Evolutionary conservation across 768 basidiomycete genomes (phyloP), one percentile per base, ranked within the genome.

Genomic region (Trametes gibbosa): DNA sequence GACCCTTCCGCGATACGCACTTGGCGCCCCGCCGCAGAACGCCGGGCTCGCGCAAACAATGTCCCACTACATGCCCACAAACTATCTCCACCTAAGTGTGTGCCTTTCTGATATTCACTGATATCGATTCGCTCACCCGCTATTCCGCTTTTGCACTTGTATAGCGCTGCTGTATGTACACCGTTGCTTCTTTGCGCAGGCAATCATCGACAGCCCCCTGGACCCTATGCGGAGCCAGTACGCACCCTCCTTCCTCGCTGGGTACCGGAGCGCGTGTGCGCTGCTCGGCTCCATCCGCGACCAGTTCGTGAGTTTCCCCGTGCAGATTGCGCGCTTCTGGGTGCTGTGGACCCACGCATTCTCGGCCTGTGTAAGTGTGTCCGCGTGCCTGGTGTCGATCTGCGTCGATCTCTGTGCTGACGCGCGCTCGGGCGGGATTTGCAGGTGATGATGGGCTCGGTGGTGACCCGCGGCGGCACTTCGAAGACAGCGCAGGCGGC

Each of bases 401-500:
- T 66, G 84, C 75, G 16, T 80, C 84, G 62, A 83, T 87, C 52
- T 79, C 83, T 37, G 1, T 43, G 48, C 24, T 63, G 10, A 27
- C 32, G 58, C 45, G n/a, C n/a, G n/a, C n/a, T 29, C 42, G 40
- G 48, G 27, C 19, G 48, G 17, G 35, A 37, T n/a, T 19, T 35
- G 32, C 45, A 90, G 89, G 84, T 90, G 25, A 86, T 92, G 83
- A 68, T 91, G 40, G 82, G 86, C 12, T 87, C 89, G 9, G 82
- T 91, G n/a, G 87, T 88, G 1, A 90, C 86, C 13, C 85, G 86
- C 53, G 81, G 83, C 34, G 79, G 74, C 5, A 77, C 77, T 39
- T 87, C 83, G 1, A 89, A 87, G 68, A 84, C 87, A 19, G 88
- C 89, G 0, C 77, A 82, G 14, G 87, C 86, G 13, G 90, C 91